Percentiles rank a stretch among this genome's conserved stretches.
Evolutionary conservation across 176 grass and related monocot species (phyloP).

Genomic region (Puccinellia tenuiflora): DNA sequence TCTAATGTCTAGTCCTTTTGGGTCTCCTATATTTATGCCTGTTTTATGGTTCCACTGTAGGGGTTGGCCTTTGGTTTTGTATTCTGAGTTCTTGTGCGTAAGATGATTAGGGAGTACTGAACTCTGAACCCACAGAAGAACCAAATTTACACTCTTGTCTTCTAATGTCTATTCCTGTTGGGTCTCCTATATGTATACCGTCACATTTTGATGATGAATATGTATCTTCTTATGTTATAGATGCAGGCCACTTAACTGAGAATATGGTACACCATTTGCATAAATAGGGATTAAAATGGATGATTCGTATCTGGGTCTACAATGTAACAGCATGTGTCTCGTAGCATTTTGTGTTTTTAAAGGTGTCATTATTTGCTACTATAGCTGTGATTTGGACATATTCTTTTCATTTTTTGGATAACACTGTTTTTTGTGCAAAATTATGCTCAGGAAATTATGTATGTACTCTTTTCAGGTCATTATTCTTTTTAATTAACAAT

Average conservation of each 20-base stretch:
- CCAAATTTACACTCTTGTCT: neutral
- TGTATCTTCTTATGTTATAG: neutral
- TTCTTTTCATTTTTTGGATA: neutral
- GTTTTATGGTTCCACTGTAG: neutral
- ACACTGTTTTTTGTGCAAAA: neutral
- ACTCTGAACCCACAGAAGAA: neutral
- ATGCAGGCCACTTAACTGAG: neutral
- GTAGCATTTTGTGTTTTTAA: neutral
- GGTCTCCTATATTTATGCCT: neutral
- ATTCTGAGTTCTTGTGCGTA: slow-evolving; percentile 5
- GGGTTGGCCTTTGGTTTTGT: neutral
- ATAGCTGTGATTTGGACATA: neutral
- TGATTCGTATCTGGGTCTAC: neutral
- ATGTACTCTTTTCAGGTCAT: neutral
- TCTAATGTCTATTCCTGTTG: neutral
- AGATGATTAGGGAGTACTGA: neutral
- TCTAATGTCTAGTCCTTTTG: neutral
- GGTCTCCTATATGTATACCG: neutral
- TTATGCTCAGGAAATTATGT: neutral
- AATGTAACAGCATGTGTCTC: neutral
- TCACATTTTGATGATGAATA: neutral
- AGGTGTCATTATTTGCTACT: neutral
- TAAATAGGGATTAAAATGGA: neutral
- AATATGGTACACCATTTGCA: neutral
- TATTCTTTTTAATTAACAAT: neutral